Evolutionary conservation across 1,284 basidiomycete genomes (phyloP).

Genomic region (Amylostereum chailletii): DNA sequence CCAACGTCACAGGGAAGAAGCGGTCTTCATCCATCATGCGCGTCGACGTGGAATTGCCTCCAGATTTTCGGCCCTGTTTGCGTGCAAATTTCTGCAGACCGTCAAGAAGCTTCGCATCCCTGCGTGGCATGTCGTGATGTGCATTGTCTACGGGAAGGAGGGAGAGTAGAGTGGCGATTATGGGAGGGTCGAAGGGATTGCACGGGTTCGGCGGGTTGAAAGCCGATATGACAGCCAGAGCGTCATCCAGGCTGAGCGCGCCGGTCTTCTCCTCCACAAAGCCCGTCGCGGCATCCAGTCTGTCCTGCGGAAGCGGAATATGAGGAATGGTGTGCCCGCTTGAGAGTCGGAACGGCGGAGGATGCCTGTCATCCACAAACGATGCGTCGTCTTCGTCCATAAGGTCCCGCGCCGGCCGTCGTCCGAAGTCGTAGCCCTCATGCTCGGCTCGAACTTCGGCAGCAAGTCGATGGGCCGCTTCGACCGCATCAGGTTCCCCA

Average conservation of each 20-base stretch:
- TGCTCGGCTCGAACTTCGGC: conserved; percentile 29
- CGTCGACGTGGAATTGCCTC: conserved; percentile 32
- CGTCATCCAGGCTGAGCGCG: conserved; percentile 53
- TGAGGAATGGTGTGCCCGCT: conserved; percentile 12
- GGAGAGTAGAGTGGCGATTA: conserved; percentile 60
- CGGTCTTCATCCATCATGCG: conserved; percentile 31
- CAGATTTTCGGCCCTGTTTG: conserved; percentile 43
- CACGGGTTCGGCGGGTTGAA: conserved; percentile 82
- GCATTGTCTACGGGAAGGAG: conserved; percentile 57
- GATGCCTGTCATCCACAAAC: conserved; percentile 5
- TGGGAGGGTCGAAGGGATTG: conserved; percentile 72
- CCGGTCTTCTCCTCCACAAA: conserved; percentile 46
- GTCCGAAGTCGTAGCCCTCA: conserved; percentile 4
- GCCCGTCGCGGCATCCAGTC: not conserved
- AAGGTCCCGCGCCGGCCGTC: conserved; percentile 11
- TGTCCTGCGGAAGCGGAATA: conserved; percentile 4
- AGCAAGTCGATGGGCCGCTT: conserved; percentile 45
- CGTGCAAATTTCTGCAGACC: conserved; percentile 57
- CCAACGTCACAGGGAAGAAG: conserved; percentile 42
- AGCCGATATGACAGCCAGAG: conserved; percentile 46
- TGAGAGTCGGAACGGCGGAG: conserved; percentile 11
- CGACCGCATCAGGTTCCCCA: conserved; percentile 37
- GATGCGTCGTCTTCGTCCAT: conserved; percentile 2
- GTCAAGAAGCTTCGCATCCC: conserved; percentile 53
- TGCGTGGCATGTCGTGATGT: conserved; percentile 55